Evolutionary conservation across 2,329 filamentous ascomycete genomes (phyloP), one percentile per base, ranked within the genome.

Genomic region (Trichoderma citrinoviride): DNA sequence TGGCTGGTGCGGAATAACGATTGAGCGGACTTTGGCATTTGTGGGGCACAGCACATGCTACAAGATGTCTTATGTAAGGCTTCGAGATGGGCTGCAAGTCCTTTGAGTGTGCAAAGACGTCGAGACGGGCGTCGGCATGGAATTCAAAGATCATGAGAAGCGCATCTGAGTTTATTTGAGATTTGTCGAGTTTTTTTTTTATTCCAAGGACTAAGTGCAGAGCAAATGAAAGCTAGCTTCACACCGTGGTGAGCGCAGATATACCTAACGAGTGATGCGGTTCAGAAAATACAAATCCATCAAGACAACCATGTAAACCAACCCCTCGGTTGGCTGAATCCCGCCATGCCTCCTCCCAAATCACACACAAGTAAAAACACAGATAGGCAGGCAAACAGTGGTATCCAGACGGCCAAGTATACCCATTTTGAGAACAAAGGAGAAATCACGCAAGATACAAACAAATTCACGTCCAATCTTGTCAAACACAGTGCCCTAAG

Each of bases 401-500:
- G 50, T 62, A 62, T 62, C 60, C 60, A 62, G 47, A 49, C 43
- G 29, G 3, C 6, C 14, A 61, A 33, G 56, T 60, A 2, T 50
- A 52, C 17, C 46, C 29, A 23, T 7, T 60, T 60, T 23, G 46
- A 50, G 17, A 14, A 61, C 33, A 49, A 49, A 50, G 5, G 21
- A 43, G 17, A 64, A 3, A 37, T 4, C 33, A 33, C 40, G 12
- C 15, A 33, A 50, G 15, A 41, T 27, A 29, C 6, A 14, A 43
- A 40, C 53, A 19, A 43, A 43, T 12, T 56, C 25, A 62, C 25
- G 73, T 17, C 49, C 46, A 50, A 61, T 37, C 27, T 29, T 2
- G 73, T 71, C 84, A 65, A 80, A 87, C 70, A 67, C 78, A 69
- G 61, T 67, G 25, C 8, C 73, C 68, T 76, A 80, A 8, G 87